phyloP scores from a whole-genome alignment of 2,329 filamentous ascomycete genomes.

The Aspergillus nomiae region DNA sequence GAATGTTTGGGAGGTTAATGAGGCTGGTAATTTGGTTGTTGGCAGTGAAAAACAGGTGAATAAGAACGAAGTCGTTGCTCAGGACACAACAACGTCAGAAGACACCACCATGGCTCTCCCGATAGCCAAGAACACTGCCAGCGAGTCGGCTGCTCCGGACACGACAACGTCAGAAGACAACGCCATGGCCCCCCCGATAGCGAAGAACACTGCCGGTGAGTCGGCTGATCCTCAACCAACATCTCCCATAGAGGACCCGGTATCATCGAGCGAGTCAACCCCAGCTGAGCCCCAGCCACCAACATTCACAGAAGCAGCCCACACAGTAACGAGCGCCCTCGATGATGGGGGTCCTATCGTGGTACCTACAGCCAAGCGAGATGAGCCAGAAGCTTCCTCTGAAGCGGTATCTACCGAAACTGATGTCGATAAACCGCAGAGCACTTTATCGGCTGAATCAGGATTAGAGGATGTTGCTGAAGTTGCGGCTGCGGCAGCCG shows the following conservation, averaged over 20 bases:
- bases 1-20: conserved; percentile 43
- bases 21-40: conserved; percentile 37
- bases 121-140: conserved; percentile 37
- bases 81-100: conserved; percentile 18
- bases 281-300: conserved; percentile 4
- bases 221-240: conserved; percentile 31
- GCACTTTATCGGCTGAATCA: conserved; percentile 14
- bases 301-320: conserved; percentile 6
- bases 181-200: conserved; percentile 32
- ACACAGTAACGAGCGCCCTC: conserved; percentile 7
- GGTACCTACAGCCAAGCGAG: not conserved
- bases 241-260: conserved; percentile 8
- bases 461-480: conserved; percentile 26
- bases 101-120: conserved; percentile 28
- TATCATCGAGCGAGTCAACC: conserved; percentile 5
- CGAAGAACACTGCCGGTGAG: conserved; percentile 39
- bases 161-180: conserved; percentile 13
- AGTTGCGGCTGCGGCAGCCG: conserved; percentile 25
- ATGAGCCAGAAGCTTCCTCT: conserved; percentile 9
- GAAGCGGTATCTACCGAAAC: conserved; percentile 2
- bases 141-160: conserved; percentile 29
- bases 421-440: not conserved
- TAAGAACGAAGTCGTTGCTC: conserved; percentile 14
- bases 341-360: not conserved
- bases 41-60: conserved; percentile 21